Evolutionary conservation across 805 yeast genomes (phyloP).

Genomic region (Yamadazyma tumulicola): DNA sequence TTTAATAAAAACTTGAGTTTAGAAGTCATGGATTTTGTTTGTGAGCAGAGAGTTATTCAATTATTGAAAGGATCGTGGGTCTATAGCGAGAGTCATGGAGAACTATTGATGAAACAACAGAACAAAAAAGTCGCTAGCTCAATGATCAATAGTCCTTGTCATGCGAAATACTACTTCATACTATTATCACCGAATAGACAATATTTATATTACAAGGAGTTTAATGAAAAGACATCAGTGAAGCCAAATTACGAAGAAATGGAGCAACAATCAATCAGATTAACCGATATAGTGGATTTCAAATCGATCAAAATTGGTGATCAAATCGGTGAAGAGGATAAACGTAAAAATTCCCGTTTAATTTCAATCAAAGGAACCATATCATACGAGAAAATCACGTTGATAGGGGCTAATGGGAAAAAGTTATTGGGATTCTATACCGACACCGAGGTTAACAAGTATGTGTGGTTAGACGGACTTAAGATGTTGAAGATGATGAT

Average conservation of each 20-base stretch:
- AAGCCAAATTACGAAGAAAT: slow-evolving; percentile 58
- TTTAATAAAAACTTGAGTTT: slow-evolving; percentile 49
- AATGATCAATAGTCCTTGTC: background rate
- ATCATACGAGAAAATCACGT: slow-evolving; percentile 53
- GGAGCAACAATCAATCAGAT: slow-evolving; percentile 49
- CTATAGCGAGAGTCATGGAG: slow-evolving; percentile 54
- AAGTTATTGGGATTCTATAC: slow-evolving; percentile 58
- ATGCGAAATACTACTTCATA: slow-evolving; percentile 48
- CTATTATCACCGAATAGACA: slow-evolving; percentile 66
- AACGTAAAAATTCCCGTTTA: slow-evolving; percentile 41
- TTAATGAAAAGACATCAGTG: slow-evolving; percentile 39
- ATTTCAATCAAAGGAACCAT: slow-evolving; percentile 57
- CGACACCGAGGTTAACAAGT: slow-evolving; percentile 64
- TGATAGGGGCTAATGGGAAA: slow-evolving; percentile 42
- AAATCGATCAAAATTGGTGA: slow-evolving; percentile 46
- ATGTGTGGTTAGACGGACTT: slow-evolving; percentile 78
- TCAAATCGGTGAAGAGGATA: slow-evolving; percentile 37
- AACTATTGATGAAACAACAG: slow-evolving; percentile 16
- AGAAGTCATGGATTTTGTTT: slow-evolving; percentile 68
- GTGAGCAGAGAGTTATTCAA: slow-evolving; percentile 69
- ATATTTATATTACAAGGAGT: slow-evolving; percentile 59
- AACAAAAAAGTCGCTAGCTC: slow-evolving; percentile 1
- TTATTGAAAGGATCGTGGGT: slow-evolving; percentile 82
- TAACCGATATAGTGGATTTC: slow-evolving; percentile 50
- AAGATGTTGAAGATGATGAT: slow-evolving; percentile 42